Base-by-base conservation (phyloP, 2,329 filamentous ascomycete species). In the Neopestalotiopsis sp. region DNA sequence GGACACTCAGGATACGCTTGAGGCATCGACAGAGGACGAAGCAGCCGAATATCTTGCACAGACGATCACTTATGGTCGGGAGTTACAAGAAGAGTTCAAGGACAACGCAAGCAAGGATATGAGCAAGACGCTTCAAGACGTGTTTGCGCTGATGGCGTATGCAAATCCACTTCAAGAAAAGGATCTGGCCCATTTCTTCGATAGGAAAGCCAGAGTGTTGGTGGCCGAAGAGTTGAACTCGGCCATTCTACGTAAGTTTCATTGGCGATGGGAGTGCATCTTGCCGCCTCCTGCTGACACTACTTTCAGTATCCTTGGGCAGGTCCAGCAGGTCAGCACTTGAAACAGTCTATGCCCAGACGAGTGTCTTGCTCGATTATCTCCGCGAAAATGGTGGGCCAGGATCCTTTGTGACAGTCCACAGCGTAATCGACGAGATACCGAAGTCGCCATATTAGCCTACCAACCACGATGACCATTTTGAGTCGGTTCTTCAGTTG, bases 211-310 rank as follows among this genome's bases (percentile, higher is more conserved):
- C 1, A 86, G 96, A 58, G 89, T 91, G 20, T 86, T 89, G 20
- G 94, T 98, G 56, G 95, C 95, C 9, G 96, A 99, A 82, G 95
- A 97, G 79, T 84, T 99, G 68, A 98, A 98, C 80, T 93, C 94
- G 70, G 95, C 94, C 61, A 97, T 99, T 74, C 81, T 99, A 70
- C 90, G 94, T 97, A 84, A 83, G 90, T 86, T 10, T 14, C 6
- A 5, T 13, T 28, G 4, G 13, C 30, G 10, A 9, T 14, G 67
- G 67, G 73, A 70, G 9, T 28, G 24, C 24, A 12, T 17, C n/a
- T 17, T 20, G 24, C 24, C 24, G 24, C 24, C 24, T 38, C 9
- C 57, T 49, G 6, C 7, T 32, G 9, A 52, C 24, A 40, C 20
- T 59, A 14, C 30, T n/a, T 4, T 4, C n/a, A 98, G 95, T 94